phyloP scores from a whole-genome alignment of 140 eudicot species.

The Oenanthe javanica region DNA sequence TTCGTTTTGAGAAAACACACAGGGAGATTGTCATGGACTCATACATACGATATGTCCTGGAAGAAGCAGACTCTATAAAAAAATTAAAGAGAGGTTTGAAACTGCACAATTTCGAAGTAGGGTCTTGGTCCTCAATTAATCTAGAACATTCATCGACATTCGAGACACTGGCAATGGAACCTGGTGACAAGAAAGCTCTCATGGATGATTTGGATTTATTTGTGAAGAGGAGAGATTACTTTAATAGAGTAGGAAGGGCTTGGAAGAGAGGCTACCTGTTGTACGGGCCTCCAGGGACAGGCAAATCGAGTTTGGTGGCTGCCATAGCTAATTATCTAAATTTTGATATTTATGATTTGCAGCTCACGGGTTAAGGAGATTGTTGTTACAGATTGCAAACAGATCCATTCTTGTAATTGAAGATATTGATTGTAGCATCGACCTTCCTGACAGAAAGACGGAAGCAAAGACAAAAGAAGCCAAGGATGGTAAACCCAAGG shows the following conservation, averaged over 20 bases:
- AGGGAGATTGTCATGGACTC: constrained; percentile 19
- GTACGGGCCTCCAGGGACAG: constrained; percentile 50
- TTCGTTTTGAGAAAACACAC: constrained; percentile 24
- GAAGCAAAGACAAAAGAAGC: no score
- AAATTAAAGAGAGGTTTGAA: constrained; percentile 26
- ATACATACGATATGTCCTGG: constrained; percentile 23
- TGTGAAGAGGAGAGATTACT: constrained; percentile 26
- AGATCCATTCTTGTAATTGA: constrained; percentile 34
- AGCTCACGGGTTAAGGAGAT: constrained; percentile 23
- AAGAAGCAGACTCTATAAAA: constrained; percentile 18
- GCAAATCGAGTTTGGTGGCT: constrained; percentile 42
- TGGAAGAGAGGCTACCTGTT: constrained; percentile 53
- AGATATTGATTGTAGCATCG: constrained; percentile 31
- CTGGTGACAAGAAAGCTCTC: constrained; percentile 18
- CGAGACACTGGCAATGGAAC: constrained; percentile 33
- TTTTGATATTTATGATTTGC: constrained; percentile 37
- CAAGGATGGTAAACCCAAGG: constrained; percentile 1
- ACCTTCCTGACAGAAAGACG: constrained; percentile 16
- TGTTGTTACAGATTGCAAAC: constrained; percentile 24
- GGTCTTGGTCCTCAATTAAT: constrained; percentile 9
- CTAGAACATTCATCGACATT: constrained; percentile 31
- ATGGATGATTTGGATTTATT: constrained; percentile 32
- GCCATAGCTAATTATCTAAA: constrained; percentile 44
- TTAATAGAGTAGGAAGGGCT: constrained; percentile 28
- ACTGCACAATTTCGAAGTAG: background rate